Percentiles rank a stretch among this genome's conserved stretches.
These are phyloP conservation scores for Dryas octopetala DNA, from an alignment of 306 rosid genomes.

Conservation along the genomic window DNA sequence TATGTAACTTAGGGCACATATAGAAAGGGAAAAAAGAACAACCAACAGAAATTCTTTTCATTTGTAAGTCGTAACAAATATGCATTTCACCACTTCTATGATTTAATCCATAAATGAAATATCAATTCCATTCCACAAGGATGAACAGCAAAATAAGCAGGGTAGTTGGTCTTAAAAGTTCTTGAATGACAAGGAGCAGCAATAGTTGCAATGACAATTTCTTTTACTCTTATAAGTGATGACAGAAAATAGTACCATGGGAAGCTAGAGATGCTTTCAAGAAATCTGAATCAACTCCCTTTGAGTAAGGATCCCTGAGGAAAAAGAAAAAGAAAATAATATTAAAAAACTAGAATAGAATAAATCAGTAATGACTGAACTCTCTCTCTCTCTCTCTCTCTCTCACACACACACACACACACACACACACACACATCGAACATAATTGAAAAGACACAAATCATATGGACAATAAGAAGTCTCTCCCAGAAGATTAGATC, in stretches of 20 bases:
- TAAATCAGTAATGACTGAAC: no score
- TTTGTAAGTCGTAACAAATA: neutral
- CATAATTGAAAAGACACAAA: no score
- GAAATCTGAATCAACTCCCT: conserved; percentile 59
- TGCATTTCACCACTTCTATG: neutral
- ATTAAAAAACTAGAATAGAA: neutral
- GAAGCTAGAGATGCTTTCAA: conserved; percentile 76
- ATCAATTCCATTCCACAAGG: neutral
- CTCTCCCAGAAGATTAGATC: no score
- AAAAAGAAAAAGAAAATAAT: conserved; percentile 15
- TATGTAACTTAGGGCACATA: neutral
- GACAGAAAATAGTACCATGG: conserved; percentile 43
- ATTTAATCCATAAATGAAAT: neutral
- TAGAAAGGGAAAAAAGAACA: neutral
- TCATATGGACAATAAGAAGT: no score
- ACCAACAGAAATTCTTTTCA: neutral
- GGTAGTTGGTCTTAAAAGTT: neutral
- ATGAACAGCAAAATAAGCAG: neutral
- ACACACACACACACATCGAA: neutral
- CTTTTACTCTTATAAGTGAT: neutral
- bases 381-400: no score
- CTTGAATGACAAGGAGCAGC: neutral
- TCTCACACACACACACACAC: no score
- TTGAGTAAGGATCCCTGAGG: conserved; percentile 83
- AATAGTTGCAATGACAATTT: neutral